Conservation (phyloP, 2,329 filamentous ascomycete genomes). For the Nemania diffusa region DNA sequence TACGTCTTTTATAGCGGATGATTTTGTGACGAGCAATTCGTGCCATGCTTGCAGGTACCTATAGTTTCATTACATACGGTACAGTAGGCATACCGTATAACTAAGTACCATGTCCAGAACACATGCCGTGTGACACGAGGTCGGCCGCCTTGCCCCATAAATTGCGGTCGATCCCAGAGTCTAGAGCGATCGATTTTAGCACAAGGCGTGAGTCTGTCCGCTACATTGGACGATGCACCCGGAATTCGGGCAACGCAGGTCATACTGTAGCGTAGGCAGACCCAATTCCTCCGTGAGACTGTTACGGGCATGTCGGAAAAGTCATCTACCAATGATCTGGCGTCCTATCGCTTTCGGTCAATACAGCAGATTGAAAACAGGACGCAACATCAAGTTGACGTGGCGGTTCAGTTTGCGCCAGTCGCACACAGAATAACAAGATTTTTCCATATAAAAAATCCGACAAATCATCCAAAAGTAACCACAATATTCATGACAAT, state of each 20-base stretch:
- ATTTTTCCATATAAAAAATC: not conserved
- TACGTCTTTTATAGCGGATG: conserved; percentile 15
- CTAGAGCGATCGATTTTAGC: conserved; percentile 36
- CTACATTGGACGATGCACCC: conserved; percentile 12
- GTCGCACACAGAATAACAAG: not conserved
- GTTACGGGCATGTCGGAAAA: conserved; percentile 25
- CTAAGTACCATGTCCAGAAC: conserved; percentile 20
- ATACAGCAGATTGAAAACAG: conserved; percentile 8
- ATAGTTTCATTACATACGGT: conserved; percentile 3
- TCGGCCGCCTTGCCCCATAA: conserved; percentile 25
- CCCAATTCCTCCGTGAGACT: conserved; percentile 17
- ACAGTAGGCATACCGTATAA: not conserved
- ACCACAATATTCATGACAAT: not conserved
- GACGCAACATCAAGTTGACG: not conserved
- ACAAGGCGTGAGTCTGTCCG: conserved; percentile 21
- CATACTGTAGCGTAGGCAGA: not conserved
- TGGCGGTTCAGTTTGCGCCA: not conserved
- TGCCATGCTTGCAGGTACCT: not conserved
- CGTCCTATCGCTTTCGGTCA: conserved; percentile 7
- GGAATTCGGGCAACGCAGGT: conserved; percentile 23
- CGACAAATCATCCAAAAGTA: not conserved
- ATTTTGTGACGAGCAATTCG: not conserved
- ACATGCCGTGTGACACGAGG: conserved; percentile 34
- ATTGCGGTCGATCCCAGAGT: conserved; percentile 30
- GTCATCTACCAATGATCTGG: conserved; percentile 14